These are phyloP conservation scores for Leccinum incarnatum DNA, from an alignment of 768 basidiomycete species.

Conservation along the genomic window DNA sequence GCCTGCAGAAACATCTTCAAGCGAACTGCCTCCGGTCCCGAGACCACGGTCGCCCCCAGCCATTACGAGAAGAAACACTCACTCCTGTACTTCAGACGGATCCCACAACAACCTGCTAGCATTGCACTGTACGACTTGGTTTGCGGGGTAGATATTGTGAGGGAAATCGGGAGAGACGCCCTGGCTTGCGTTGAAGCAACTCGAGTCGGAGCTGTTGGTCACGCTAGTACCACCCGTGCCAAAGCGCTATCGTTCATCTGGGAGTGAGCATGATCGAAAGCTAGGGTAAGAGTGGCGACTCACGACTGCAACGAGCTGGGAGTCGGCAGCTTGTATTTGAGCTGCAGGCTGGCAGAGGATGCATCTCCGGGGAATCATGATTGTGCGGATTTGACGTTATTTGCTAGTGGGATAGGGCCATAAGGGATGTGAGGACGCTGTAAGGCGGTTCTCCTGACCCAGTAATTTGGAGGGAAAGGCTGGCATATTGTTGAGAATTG, in stretches of 20 bases:
- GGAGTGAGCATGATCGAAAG: not conserved
- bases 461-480: conserved; percentile 54
- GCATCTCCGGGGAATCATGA: conserved; percentile 50
- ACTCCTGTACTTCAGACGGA: conserved; percentile 51
- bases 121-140: conserved; percentile 64
- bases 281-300: conserved; percentile 29
- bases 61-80: conserved; percentile 12
- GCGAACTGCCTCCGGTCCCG: too few species aligned
- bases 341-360: conserved; percentile 47
- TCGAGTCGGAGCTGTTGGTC: conserved; percentile 44
- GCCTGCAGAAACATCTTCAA: too few species aligned
- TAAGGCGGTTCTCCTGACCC: conserved; percentile 70
- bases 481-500: conserved; percentile 62
- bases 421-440: conserved; percentile 51
- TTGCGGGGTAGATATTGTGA: conserved; percentile 60
- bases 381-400: conserved; percentile 58
- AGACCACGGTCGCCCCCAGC: too few species aligned
- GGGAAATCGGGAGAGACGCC: conserved; percentile 52
- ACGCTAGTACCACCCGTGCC: conserved; percentile 79
- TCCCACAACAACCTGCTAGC: conserved; percentile 68
- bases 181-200: conserved; percentile 55
- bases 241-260: conserved; percentile 63
- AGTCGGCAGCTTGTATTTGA: conserved; percentile 61
- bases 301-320: conserved; percentile 76
- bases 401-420: conserved; percentile 58